Percentiles rank a stretch among this genome's conserved stretches.
phyloP scores from a whole-genome alignment of 2,329 filamentous ascomycete genomes.

The Neurospora sp. region DNA sequence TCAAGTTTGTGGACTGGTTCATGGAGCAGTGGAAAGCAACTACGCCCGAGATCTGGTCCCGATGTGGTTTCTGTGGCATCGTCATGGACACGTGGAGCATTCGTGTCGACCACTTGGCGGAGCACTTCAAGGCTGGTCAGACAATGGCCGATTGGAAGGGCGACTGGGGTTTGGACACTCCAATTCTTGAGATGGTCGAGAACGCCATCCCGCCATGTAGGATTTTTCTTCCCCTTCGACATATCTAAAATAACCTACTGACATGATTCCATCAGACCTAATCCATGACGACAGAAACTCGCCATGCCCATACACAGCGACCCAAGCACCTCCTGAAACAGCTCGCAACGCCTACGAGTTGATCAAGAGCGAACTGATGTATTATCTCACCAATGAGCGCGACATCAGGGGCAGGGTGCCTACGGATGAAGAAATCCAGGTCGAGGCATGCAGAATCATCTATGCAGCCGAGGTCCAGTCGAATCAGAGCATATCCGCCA shows the following conservation, averaged over 20 bases:
- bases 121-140: slow-evolving; percentile 56
- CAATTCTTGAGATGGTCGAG: slow-evolving; percentile 52
- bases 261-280: slow-evolving; percentile 35
- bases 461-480: slow-evolving; percentile 42
- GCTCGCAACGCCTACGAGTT: slow-evolving; percentile 51
- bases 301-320: slow-evolving; percentile 43
- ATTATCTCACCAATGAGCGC: slow-evolving; percentile 37
- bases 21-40: slow-evolving; percentile 55
- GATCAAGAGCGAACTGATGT: slow-evolving; percentile 46
- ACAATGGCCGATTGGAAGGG: slow-evolving; percentile 62
- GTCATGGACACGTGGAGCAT: slow-evolving; percentile 52
- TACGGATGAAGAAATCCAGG: slow-evolving; percentile 42
- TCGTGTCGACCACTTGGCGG: slow-evolving; percentile 53
- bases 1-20: slow-evolving; percentile 52
- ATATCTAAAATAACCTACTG: slow-evolving; percentile 4
- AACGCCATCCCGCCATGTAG: slow-evolving; percentile 57
- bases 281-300: slow-evolving; percentile 53
- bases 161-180: slow-evolving; percentile 56
- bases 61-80: slow-evolving; percentile 56
- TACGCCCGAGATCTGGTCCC: slow-evolving; percentile 50
- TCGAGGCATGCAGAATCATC: slow-evolving; percentile 50
- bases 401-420: slow-evolving; percentile 31
- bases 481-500: slow-evolving; percentile 26
- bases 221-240: slow-evolving; percentile 18
- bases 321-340: slow-evolving; percentile 31